Evolutionary conservation across 1,284 basidiomycete genomes (phyloP).

Genomic region (Cutaneotrichosporon cyanovorans): DNA sequence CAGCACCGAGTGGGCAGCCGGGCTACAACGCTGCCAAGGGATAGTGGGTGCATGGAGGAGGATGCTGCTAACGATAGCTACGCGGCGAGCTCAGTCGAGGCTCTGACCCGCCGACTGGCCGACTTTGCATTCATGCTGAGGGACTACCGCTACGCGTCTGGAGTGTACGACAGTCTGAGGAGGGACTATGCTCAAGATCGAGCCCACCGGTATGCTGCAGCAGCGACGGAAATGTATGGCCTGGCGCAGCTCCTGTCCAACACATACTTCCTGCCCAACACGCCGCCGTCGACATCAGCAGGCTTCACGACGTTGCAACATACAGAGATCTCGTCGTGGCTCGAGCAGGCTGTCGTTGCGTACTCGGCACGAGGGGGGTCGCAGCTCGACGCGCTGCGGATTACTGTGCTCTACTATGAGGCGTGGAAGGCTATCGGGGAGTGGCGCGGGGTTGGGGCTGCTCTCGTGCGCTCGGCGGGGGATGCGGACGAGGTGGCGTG

Average conservation of each 20-base stretch:
- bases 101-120: conserved; percentile 61
- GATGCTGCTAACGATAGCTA: conserved; percentile 36
- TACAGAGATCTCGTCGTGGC: conserved; percentile 41
- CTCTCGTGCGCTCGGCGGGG: conserved; percentile 41
- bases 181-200: conserved; percentile 55
- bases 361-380: conserved; percentile 25
- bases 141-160: conserved; percentile 76
- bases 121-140: conserved; percentile 91
- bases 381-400: conserved; percentile 42
- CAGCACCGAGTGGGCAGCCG: conserved; percentile 27
- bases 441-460: conserved; percentile 35
- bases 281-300: conserved; percentile 20
- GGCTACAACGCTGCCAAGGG: conserved; percentile 41
- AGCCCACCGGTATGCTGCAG: conserved; percentile 43
- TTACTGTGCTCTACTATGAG: conserved; percentile 46
- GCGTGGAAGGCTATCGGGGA: conserved; percentile 43
- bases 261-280: conserved; percentile 34
- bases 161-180: conserved; percentile 76
- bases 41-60: conserved; percentile 27
- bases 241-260: conserved; percentile 38
- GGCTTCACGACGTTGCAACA: conserved; percentile 39
- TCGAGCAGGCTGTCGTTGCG: conserved; percentile 42
- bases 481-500: conserved; percentile 49
- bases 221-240: conserved; percentile 47
- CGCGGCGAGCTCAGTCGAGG: conserved; percentile 45